These are phyloP conservation scores for Aristolochia fimbriata DNA, from an alignment of 164 flowering plant genomes.

Conservation along the genomic window DNA sequence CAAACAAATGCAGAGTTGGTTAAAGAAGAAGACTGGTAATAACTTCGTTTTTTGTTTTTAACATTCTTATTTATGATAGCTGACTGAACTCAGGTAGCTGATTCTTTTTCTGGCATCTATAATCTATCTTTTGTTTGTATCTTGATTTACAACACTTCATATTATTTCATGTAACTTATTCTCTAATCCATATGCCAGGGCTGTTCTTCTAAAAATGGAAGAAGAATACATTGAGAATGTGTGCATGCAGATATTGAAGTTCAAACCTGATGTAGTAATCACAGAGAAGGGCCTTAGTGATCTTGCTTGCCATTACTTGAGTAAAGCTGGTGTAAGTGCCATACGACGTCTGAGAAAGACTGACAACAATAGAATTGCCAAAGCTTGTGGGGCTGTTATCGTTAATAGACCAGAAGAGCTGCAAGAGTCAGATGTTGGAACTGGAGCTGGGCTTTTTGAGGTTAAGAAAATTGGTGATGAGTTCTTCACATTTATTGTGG, in stretches of 20 bases:
- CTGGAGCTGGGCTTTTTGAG: constrained; percentile 90
- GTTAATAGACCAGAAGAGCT: constrained; percentile 93
- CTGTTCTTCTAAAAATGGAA: constrained; percentile 69
- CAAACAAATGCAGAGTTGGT: constrained; percentile 95
- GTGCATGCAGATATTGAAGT: constrained; percentile 68
- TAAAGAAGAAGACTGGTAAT: constrained; percentile 77
- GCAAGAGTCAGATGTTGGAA: constrained; percentile 95
- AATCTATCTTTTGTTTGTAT: neutral
- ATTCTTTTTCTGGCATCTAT: too few species aligned
- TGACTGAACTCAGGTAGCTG: neutral
- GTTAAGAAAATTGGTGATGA: constrained; percentile 96
- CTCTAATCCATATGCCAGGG: constrained; percentile 24
- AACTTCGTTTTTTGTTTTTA: neutral
- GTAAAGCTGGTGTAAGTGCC: constrained; percentile 95
- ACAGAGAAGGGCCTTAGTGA: constrained; percentile 97
- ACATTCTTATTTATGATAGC: neutral
- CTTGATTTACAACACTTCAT: neutral
- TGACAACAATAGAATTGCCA: constrained; percentile 91
- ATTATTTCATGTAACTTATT: neutral
- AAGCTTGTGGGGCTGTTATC: constrained; percentile 90
- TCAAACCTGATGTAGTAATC: constrained; percentile 88
- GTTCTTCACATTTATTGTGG: constrained; percentile 77
- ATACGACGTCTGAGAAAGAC: constrained; percentile 88
- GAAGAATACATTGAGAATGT: constrained; percentile 81
- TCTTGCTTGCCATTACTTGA: constrained; percentile 84